Evolutionary conservation across 768 basidiomycete species (phyloP).

Genomic region (Cubamyces sp.): DNA sequence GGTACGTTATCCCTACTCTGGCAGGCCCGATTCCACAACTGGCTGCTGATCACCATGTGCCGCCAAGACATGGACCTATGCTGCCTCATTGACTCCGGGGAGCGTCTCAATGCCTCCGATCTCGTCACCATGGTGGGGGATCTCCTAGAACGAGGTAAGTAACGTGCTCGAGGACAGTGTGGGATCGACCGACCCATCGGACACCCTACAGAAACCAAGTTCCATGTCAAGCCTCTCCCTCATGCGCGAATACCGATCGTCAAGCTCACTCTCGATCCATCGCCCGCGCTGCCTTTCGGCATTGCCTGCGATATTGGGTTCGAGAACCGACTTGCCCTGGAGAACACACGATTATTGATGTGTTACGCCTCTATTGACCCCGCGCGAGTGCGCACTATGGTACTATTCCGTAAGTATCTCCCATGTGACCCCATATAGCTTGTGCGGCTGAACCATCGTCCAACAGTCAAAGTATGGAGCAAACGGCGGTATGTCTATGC

Average conservation of each 20-base stretch:
- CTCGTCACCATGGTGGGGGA: constrained; percentile 94
- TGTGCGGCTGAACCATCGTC: not conserved
- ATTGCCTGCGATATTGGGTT: constrained; percentile 99
- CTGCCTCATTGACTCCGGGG: constrained; percentile 89
- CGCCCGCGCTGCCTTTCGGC: constrained; percentile 77
- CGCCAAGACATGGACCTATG: constrained; percentile 96
- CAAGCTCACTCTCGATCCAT: constrained; percentile 91
- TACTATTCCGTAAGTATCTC: constrained; percentile 85
- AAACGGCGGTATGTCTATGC: constrained; percentile 74
- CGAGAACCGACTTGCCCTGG: constrained; percentile 94
- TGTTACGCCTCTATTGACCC: constrained; percentile 98
- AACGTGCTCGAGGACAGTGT: constrained; percentile 42
- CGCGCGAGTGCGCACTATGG: constrained; percentile 88
- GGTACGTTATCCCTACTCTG: constrained; percentile 47
- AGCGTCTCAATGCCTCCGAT: constrained; percentile 80
- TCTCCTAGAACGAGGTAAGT: constrained; percentile 88
- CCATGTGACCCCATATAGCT: constrained; percentile 22
- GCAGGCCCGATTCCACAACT: not conserved
- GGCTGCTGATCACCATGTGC: constrained; percentile 11
- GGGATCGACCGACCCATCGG: constrained; percentile 77
- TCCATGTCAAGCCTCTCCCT: constrained; percentile 93
- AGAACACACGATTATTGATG: constrained; percentile 94
- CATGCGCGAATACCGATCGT: constrained; percentile 99
- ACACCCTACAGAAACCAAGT: constrained; percentile 77
- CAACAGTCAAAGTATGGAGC: constrained; percentile 96